Evolutionary conservation across 2,329 filamentous ascomycete species (phyloP).

Genomic region (Stromatinia cepivora): DNA sequence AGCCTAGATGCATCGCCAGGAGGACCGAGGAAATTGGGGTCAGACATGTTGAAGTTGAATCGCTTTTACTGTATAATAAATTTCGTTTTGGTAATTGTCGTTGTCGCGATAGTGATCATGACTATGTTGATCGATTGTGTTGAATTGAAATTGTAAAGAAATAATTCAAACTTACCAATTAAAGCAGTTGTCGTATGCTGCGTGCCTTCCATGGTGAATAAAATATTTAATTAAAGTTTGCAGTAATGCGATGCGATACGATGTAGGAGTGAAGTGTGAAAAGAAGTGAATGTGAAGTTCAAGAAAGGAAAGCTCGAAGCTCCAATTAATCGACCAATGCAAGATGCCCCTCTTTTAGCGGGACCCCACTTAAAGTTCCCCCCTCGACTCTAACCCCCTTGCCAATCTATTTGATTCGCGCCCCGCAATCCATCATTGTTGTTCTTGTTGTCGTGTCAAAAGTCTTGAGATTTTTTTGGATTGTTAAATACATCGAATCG

Average conservation of each 20-base stretch:
- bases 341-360: constrained; percentile 17
- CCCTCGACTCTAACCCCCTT: not conserved
- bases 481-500: not conserved
- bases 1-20: no score
- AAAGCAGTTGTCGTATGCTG: constrained; percentile 36
- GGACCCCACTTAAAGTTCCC: not conserved
- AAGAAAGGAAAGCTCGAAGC: constrained; percentile 13
- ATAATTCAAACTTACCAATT: constrained; percentile 34
- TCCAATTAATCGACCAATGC: constrained; percentile 3
- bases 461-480: not conserved
- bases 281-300: constrained; percentile 12
- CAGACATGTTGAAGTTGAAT: not conserved
- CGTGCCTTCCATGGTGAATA: constrained; percentile 34
- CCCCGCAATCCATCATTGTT: constrained; percentile 21
- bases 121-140: not conserved
- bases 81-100: not conserved
- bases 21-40: not conserved
- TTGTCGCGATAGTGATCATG: not conserved
- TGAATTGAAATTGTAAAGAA: constrained; percentile 8
- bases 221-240: constrained; percentile 21
- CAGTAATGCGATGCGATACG: not conserved
- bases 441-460: constrained; percentile 24
- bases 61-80: not conserved
- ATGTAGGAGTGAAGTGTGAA: constrained; percentile 11
- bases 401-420: constrained; percentile 7